A percentile compares a stretch with the other conserved stretches of the same genome.
These are phyloP conservation scores for Herpetomonas tarakana DNA, from an alignment of 208 protist species.

Conservation along the genomic window DNA sequence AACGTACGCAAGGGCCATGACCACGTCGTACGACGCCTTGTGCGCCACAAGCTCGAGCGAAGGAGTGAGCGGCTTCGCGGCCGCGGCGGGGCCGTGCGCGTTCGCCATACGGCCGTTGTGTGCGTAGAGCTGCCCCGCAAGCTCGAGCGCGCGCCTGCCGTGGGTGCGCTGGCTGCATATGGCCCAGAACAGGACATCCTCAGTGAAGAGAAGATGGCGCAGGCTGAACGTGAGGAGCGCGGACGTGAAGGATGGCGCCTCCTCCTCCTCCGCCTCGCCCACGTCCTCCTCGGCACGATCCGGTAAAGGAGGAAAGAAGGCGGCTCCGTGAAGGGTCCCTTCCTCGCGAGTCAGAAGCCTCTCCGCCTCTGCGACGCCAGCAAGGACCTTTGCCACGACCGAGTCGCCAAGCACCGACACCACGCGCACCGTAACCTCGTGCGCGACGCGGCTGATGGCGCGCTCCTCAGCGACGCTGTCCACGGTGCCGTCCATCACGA, in stretches of 20 bases:
- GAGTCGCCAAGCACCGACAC: background rate
- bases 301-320: no score
- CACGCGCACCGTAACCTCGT: background rate
- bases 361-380: no score
- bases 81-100: no score
- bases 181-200: conserved; percentile 12
- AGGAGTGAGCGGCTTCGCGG: no score
- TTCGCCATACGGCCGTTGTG: background rate
- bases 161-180: conserved; percentile 31
- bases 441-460: background rate
- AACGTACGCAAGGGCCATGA: conserved; percentile 38
- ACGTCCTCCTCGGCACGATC: background rate
- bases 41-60: background rate
- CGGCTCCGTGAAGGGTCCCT: no score
- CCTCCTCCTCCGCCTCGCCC: background rate
- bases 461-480: background rate
- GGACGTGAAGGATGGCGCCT: background rate
- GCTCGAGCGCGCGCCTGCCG: conserved; percentile 13
- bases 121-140: background rate
- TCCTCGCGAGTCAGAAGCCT: no score
- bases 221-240: background rate
- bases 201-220: conserved; percentile 8
- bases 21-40: background rate
- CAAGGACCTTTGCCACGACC: background rate
- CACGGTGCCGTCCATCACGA: background rate